These are phyloP conservation scores for Colletotrichum sp. DNA, from an alignment of 2,329 filamentous ascomycete genomes.

Conservation along the genomic window DNA sequence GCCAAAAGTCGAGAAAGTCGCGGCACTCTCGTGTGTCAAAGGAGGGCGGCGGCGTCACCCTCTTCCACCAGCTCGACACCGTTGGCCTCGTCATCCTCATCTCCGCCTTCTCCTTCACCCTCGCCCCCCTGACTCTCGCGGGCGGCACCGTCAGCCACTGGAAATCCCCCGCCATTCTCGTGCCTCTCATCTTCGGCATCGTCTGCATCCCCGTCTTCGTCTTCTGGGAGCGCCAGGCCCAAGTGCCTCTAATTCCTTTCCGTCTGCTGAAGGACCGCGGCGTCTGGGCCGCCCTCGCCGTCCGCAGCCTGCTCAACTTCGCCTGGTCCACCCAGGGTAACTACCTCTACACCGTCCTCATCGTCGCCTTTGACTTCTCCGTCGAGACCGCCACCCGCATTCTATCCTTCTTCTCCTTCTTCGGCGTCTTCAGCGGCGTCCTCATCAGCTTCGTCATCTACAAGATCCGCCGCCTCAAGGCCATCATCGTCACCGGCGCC, in stretches of 20 bases:
- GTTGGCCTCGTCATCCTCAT: constrained; percentile 53
- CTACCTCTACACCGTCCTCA: constrained; percentile 64
- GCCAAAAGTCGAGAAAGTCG: constrained; percentile 44
- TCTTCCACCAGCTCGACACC: constrained; percentile 62
- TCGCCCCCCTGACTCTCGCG: constrained; percentile 60
- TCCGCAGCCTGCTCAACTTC: constrained; percentile 54
- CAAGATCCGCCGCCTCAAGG: constrained; percentile 58
- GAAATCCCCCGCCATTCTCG: constrained; percentile 54
- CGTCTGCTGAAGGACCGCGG: constrained; percentile 62
- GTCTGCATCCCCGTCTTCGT: constrained; percentile 53
- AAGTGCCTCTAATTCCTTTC: constrained; percentile 62
- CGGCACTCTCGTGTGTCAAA: neutral
- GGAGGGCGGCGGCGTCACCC: constrained; percentile 39
- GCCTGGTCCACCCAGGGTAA: constrained; percentile 64
- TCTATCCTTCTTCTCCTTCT: constrained; percentile 57
- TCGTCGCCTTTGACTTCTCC: constrained; percentile 63
- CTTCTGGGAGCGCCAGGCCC: constrained; percentile 56
- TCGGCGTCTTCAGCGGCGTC: constrained; percentile 60
- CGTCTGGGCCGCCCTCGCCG: constrained; percentile 65
- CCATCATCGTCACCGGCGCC: constrained; percentile 63
- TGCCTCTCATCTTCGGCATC: constrained; percentile 56
- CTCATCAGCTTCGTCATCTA: constrained; percentile 57
- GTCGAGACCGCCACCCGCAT: constrained; percentile 61
- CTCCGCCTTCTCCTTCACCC: constrained; percentile 49
- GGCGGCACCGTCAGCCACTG: constrained; percentile 53